Evolutionary conservation across 1,139 yeast genomes (phyloP), one percentile per base, ranked within the genome.

Genomic region (Candida glucosophila): DNA sequence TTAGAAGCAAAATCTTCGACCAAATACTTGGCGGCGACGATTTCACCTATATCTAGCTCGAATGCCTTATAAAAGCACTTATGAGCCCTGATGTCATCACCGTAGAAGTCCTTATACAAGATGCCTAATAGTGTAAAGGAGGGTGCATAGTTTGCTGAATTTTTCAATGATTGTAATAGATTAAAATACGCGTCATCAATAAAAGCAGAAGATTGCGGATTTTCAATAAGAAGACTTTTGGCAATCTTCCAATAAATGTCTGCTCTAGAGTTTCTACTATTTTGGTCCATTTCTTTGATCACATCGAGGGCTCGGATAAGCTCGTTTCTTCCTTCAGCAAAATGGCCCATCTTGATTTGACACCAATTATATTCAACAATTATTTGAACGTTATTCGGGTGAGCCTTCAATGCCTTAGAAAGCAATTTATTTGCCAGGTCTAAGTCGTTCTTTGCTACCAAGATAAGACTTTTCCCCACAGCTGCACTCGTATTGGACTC

Each of bases 21-120:
- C 29, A 90, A 64, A 33, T 71, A 71, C 39, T 68, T 67, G 0
- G 95, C 95, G 1, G 98, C 81, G 2, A 55, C 59, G 7, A 80
- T 56, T 44, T 90, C 93, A 10, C 78, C 71, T 0, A 77, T 68
- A 49, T 86, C 93, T 20, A 90, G 55, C 43, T 90, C 97, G 47
- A 90, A 83, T 0, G 97, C 95, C 41, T 77, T 81, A 47, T 79
- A 77, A 47, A 78, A 90, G 51, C 96, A 88, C 44, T 83, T 86
- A 31, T 78, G 77, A 0, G 96, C 93, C 29, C 93, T 66, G 1
- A 56, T 57, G 12, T 51, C 49, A 43, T 88, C 96, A 4, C 61
- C 55, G 33, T 67, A 73, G 27, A 66, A 58, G 2, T 67, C 64
- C 5, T 67, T 52, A 41, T 85, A 86, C 17, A 85, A 61, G 20